These are phyloP conservation scores for Dothistroma septosporum DNA, from an alignment of 2,329 filamentous ascomycete species.

Conservation along the genomic window DNA sequence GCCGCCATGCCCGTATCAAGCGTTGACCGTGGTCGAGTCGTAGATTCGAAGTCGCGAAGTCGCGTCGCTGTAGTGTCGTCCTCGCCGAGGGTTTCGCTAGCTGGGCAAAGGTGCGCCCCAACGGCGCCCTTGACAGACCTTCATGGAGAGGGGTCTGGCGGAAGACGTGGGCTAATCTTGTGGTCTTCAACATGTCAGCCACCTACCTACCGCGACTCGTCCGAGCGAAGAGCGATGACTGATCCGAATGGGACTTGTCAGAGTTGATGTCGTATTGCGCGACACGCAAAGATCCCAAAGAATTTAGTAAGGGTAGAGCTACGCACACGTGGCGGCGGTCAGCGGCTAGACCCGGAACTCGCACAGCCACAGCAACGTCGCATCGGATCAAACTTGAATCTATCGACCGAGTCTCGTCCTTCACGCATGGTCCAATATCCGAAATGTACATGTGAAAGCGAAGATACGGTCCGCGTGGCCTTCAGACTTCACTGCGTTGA, in stretches of 20 bases:
- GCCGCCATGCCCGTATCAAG: constrained; percentile 17
- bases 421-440: background rate
- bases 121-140: constrained; percentile 4
- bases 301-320: background rate
- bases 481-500: background rate
- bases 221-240: background rate
- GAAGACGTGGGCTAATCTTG: constrained; percentile 12
- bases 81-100: constrained; percentile 7
- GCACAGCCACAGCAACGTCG: background rate
- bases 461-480: background rate
- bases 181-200: constrained; percentile 19
- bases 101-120: constrained; percentile 11
- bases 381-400: background rate
- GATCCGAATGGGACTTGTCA: background rate
- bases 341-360: background rate
- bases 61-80: constrained; percentile 9
- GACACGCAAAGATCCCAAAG: background rate
- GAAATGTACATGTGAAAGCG: background rate
- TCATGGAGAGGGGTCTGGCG: constrained; percentile 15
- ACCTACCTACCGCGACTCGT: background rate
- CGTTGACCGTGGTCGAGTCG: constrained; percentile 2
- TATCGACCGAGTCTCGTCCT: background rate
- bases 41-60: constrained; percentile 10
- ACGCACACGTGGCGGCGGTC: background rate
- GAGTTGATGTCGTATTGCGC: background rate